Evolutionary conservation across 106 monocot species (phyloP), one percentile per base, ranked within the genome.

Genomic region (Dioscorea zingiberensis): DNA sequence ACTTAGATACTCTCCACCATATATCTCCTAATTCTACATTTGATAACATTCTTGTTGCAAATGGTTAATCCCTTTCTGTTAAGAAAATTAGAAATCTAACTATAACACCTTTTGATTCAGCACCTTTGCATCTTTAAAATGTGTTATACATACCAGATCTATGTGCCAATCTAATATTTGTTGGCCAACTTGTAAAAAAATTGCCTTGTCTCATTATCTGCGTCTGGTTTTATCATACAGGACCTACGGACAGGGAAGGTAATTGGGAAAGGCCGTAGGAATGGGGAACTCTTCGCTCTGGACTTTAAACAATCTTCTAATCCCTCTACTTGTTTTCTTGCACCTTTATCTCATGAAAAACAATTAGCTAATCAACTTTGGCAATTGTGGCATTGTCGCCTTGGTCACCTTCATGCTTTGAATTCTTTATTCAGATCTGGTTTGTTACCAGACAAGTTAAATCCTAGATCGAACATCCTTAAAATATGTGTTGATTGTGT

Each of bases 201-300:
- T 54, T 54, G 17, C 19, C 10, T 54, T 54, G 13, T 54, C 54
- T 54, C 54, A 54, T 54, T 54, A 4, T 54, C 54, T 54, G 10
- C 19, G 5, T 54, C 54, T 54, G 54, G 54, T 54, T 54, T 8
- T 47, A 13, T 47, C 9, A 47, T 47, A 47, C 46, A 47, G 46
- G 46, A 47, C 46, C 46, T 47, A 13, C 46, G 13, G 46, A 47
- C 9, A 6, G 46, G 46, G 46, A 47, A 47, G 46, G 46, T 47
- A 13, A 47, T 54, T 18, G 54, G 54, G 54, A 54, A 18, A 48
- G 65, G 65, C 46, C 65, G 54, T 54, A 66, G 66, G 28, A 66
- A 54, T 21, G 51, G 27, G 29, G 9, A 66, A 66, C 51, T 66
- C 27, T 54, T 64, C 15, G 27, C 19, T 21, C n/a, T 53, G 18